These are phyloP conservation scores for Setaria italica DNA, from an alignment of 202 grass and related monocot genomes.

Conservation along the genomic window DNA sequence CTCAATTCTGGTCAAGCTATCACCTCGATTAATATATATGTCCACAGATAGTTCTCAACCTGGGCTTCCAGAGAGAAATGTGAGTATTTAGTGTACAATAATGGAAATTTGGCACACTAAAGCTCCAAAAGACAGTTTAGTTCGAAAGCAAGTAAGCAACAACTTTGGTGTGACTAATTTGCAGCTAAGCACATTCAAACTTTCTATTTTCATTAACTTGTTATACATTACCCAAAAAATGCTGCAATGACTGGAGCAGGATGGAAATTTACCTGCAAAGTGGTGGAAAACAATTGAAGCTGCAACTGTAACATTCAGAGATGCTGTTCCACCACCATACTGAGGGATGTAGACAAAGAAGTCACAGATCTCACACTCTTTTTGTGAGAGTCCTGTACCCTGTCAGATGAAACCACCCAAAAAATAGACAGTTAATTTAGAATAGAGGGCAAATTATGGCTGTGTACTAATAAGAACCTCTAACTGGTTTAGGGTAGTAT, in stretches of 20 bases:
- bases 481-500: not conserved
- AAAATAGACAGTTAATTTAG: not conserved
- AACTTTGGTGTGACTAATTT: slow-evolving; percentile 1
- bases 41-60: not conserved
- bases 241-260: not conserved
- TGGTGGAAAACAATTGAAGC: slow-evolving; percentile 94
- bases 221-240: not conserved
- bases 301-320: slow-evolving; percentile 92
- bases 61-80: not conserved
- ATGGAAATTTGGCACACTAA: not conserved
- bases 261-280: slow-evolving; percentile 60
- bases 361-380: slow-evolving; percentile 78
- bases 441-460: not conserved
- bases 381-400: slow-evolving; percentile 79
- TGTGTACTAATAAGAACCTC: not conserved
- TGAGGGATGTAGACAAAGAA: slow-evolving; percentile 95
- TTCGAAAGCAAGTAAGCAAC: not conserved
- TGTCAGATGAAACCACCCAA: slow-evolving; percentile 31
- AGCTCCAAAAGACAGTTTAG: slow-evolving; percentile 11
- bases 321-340: slow-evolving; percentile 85
- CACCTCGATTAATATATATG: not conserved
- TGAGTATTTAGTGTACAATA: not conserved
- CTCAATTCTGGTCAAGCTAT: not conserved
- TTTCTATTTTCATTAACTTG: not conserved
- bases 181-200: not conserved